Evolutionary conservation across 192 early-diverging fungal species (phyloP).

Genomic region (Backusella tarrabulga): DNA sequence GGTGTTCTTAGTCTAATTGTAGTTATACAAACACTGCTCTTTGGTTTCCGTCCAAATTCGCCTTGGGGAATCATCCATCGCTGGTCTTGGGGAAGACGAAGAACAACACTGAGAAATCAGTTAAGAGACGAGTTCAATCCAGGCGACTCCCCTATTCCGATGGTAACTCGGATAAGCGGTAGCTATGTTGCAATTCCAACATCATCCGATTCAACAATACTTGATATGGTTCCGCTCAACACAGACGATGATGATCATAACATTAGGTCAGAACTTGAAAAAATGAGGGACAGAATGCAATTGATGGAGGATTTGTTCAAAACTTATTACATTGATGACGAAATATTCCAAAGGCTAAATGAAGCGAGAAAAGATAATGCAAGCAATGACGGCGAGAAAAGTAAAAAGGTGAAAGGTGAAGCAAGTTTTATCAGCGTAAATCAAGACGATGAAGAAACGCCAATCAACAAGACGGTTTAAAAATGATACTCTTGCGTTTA

Average conservation of each 20-base stretch:
- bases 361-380: too few species aligned
- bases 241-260: not conserved
- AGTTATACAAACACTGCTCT: conserved; percentile 11
- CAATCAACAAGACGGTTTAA: too few species aligned
- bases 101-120: not conserved
- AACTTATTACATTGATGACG: too few species aligned
- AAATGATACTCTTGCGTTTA: too few species aligned
- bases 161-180: not conserved
- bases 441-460: too few species aligned
- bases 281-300: conserved; percentile 17
- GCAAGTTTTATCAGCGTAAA: too few species aligned
- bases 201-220: not conserved
- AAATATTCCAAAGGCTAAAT: too few species aligned
- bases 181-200: not conserved
- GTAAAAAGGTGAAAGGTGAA: too few species aligned
- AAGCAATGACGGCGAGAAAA: too few species aligned
- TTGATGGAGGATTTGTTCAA: not conserved
- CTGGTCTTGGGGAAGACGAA: conserved; percentile 16
- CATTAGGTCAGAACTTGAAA: not conserved
- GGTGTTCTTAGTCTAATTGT: conserved; percentile 11
- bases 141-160: not conserved
- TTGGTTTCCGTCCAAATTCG: not conserved
- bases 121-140: conserved; percentile 1
- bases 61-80: not conserved
- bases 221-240: not conserved